Conservation (phyloP, 1,139 yeast genomes). For the Magnusiomyces fungicola region DNA sequence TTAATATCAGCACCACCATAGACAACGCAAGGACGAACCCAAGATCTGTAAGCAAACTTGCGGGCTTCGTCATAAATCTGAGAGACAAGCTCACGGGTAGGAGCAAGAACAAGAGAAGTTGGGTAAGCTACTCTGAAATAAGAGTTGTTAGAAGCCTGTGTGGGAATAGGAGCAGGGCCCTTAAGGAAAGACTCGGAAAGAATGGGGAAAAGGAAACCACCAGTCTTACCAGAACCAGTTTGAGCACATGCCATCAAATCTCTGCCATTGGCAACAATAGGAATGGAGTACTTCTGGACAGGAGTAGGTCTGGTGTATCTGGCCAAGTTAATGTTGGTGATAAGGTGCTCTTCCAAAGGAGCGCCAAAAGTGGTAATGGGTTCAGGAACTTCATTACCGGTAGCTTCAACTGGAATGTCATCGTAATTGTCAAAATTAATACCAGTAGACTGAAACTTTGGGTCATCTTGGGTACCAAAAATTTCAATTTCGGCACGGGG, state of each 20-base stretch:
- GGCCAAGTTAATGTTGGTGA: slow-evolving; percentile 80
- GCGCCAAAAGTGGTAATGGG: slow-evolving; percentile 85
- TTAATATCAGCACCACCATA: slow-evolving; percentile 98
- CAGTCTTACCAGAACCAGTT: slow-evolving; percentile 99
- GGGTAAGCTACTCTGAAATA: slow-evolving; percentile 71
- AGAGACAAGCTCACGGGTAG: slow-evolving; percentile 97
- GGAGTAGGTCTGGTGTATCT: slow-evolving; percentile 97
- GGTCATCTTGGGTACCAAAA: slow-evolving; percentile 82
- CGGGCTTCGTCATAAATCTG: slow-evolving; percentile 95
- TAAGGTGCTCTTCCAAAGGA: slow-evolving; percentile 80
- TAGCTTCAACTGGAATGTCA: slow-evolving; percentile 96
- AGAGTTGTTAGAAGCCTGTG: slow-evolving; percentile 41
- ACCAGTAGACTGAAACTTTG: slow-evolving; percentile 84
- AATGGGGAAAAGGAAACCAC: slow-evolving; percentile 98
- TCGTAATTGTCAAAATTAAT: slow-evolving; percentile 97
- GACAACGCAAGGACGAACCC: slow-evolving; percentile 95
- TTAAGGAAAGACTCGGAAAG: slow-evolving; percentile 80
- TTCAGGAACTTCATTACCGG: slow-evolving; percentile 94
- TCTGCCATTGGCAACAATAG: slow-evolving; percentile 91
- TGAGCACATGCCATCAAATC: slow-evolving; percentile 99
- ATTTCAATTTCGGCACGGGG: slow-evolving; percentile 68
- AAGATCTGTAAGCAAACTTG: slow-evolving; percentile 94
- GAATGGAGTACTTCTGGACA: slow-evolving; percentile 96
- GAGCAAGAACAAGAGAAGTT: slow-evolving; percentile 91
- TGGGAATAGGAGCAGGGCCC: slow-evolving; percentile 67